Percentiles rank a stretch among this genome's conserved stretches.
Conservation (phyloP, 768 basidiomycete species). For the Cubamyces sp. region DNA sequence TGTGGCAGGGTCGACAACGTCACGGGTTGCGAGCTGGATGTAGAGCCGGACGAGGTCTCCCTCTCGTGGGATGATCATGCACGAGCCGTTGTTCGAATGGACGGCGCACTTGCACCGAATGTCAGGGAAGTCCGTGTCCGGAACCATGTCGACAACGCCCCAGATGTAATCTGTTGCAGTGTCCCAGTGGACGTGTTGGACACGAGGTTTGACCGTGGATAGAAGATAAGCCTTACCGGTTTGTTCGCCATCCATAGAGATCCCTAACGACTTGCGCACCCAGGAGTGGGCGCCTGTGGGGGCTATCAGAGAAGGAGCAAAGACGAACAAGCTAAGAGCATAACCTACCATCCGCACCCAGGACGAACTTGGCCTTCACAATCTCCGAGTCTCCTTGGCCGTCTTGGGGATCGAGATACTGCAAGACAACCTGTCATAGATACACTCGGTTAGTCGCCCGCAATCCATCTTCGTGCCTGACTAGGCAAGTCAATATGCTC, state of each 20-base stretch:
- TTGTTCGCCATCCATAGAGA: constrained; percentile 73
- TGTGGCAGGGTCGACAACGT: constrained; percentile 40
- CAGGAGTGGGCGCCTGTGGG: constrained; percentile 76
- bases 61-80: constrained; percentile 58
- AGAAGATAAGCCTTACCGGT: constrained; percentile 28
- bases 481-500: background rate
- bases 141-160: constrained; percentile 73
- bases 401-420: constrained; percentile 42
- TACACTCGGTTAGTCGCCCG: constrained; percentile 22
- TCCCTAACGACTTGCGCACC: constrained; percentile 70
- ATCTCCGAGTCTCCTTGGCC: constrained; percentile 51
- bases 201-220: background rate
- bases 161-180: constrained; percentile 64
- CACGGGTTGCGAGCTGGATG: constrained; percentile 52
- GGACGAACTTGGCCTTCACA: constrained; percentile 72
- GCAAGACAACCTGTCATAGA: constrained; percentile 48
- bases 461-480: background rate
- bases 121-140: constrained; percentile 59
- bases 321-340: background rate
- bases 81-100: constrained; percentile 55
- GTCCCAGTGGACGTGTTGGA: too few relatives aligned
- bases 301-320: background rate
- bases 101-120: constrained; percentile 53
- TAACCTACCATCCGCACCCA: constrained; percentile 71
- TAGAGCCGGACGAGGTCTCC: constrained; percentile 53